Evolutionary conservation across 1,139 yeast genomes (phyloP).

Genomic region (Tardiomyces blankii): DNA sequence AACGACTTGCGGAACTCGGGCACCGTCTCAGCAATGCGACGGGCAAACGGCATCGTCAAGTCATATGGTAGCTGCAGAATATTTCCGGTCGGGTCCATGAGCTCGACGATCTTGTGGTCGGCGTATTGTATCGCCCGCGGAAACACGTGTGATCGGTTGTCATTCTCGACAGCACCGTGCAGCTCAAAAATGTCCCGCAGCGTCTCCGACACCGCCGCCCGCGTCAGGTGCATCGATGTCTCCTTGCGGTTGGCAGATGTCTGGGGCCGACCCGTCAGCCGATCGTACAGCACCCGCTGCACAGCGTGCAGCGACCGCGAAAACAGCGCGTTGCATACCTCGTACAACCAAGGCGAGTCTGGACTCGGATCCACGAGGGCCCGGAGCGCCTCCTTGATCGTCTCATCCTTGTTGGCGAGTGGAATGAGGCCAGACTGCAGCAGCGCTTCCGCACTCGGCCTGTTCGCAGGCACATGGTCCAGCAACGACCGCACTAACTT

Average conservation of each 20-base stretch:
- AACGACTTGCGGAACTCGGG: constrained; percentile 34
- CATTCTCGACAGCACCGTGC: constrained; percentile 80
- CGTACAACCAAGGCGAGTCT: constrained; percentile 89
- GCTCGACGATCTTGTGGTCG: constrained; percentile 55
- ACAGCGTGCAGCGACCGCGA: constrained; percentile 76
- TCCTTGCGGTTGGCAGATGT: neutral
- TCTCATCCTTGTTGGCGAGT: constrained; percentile 80
- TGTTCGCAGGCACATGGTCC: constrained; percentile 62
- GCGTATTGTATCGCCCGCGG: constrained; percentile 73
- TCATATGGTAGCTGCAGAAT: constrained; percentile 85
- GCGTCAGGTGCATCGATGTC: constrained; percentile 19
- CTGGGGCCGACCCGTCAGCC: constrained; percentile 16
- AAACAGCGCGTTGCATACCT: constrained; percentile 77
- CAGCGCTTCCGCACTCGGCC: constrained; percentile 73
- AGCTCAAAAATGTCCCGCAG: constrained; percentile 49
- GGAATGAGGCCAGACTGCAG: constrained; percentile 77
- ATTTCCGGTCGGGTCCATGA: constrained; percentile 76
- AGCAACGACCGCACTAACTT: constrained; percentile 54
- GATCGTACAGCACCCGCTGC: constrained; percentile 70
- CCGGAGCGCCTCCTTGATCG: constrained; percentile 76
- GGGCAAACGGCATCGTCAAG: constrained; percentile 77
- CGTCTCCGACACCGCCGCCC: constrained; percentile 40
- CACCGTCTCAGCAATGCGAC: constrained; percentile 56
- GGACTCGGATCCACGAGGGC: constrained; percentile 62
- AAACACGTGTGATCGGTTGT: constrained; percentile 49